Percentiles rank a stretch among this genome's conserved stretches.
Evolutionary conservation across 1,284 basidiomycete species (phyloP).

Genomic region (Marasmius oreades): DNA sequence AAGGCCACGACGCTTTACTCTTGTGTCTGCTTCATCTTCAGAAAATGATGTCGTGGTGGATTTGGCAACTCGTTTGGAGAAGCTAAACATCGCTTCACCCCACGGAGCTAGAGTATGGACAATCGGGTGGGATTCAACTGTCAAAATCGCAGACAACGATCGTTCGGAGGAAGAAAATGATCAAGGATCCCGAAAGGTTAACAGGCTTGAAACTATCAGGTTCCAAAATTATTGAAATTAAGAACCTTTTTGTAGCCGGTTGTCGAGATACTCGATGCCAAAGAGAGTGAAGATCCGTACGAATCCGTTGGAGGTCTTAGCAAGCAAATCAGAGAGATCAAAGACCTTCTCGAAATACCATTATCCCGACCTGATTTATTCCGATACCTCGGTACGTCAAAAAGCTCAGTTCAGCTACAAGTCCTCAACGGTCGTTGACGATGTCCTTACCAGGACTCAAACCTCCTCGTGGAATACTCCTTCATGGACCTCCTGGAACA

Average conservation of each 20-base stretch:
- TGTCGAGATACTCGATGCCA: conserved; percentile 41
- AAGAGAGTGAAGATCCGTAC: conserved; percentile 47
- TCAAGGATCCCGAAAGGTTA: conserved; percentile 1
- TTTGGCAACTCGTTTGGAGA: conserved; percentile 37
- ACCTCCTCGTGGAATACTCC: conserved; percentile 85
- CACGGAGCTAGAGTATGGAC: conserved; percentile 41
- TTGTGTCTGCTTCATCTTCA: conserved; percentile 42
- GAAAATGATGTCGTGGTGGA: conserved; percentile 24
- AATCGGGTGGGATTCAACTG: conserved; percentile 59
- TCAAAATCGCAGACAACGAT: conserved; percentile 41
- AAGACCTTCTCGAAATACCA: conserved; percentile 94
- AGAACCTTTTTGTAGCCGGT: conserved; percentile 31
- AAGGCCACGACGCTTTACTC: conserved; percentile 45
- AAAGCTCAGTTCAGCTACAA: conserved; percentile 5
- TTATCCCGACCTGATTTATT: conserved; percentile 89
- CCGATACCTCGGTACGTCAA: conserved; percentile 71
- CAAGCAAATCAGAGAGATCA: conserved; percentile 85
- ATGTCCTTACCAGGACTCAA: conserved; percentile 58
- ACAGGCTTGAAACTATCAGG: background rate
- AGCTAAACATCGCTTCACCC: conserved; percentile 36
- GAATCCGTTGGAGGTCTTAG: conserved; percentile 85
- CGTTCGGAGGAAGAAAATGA: conserved; percentile 14
- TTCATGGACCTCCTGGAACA: conserved; percentile 92
- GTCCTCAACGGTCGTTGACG: conserved; percentile 17
- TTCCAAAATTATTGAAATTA: background rate